Conservation (phyloP, 257 asterid genomes). For the Petunia axillaris region DNA sequence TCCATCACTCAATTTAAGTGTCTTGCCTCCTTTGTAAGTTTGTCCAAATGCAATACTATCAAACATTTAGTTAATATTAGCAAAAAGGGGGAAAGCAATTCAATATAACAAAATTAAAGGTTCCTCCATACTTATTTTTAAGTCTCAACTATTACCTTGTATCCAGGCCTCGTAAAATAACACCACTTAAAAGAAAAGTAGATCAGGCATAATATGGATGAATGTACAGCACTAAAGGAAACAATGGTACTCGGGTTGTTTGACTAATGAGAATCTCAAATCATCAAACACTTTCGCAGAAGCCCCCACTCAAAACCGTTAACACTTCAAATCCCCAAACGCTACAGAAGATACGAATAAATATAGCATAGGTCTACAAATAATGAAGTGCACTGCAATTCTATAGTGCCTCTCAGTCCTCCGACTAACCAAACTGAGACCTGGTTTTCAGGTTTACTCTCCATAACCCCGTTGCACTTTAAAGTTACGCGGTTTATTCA, state of each 20-base stretch:
- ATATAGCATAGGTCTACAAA: conserved; percentile 12
- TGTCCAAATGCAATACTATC: neutral
- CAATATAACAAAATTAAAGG: neutral
- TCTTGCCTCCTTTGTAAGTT: neutral
- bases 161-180: neutral
- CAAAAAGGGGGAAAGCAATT: neutral
- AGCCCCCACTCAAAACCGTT: neutral
- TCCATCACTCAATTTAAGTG: conserved; percentile 1
- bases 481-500: neutral
- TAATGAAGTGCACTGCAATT: neutral
- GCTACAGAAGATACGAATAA: neutral
- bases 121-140: neutral
- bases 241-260: neutral
- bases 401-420: conserved; percentile 6
- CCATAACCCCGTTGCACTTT: neutral
- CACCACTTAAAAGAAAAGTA: conserved; percentile 5
- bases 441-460: neutral
- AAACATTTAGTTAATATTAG: neutral
- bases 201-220: conserved; percentile 10
- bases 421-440: conserved; percentile 13
- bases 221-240: neutral
- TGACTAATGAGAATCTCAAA: neutral
- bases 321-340: neutral
- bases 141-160: conserved; percentile 6
- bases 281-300: neutral